phyloP scores from a whole-genome alignment of 495 filamentous ascomycete species.

The Physcia stellaris region DNA sequence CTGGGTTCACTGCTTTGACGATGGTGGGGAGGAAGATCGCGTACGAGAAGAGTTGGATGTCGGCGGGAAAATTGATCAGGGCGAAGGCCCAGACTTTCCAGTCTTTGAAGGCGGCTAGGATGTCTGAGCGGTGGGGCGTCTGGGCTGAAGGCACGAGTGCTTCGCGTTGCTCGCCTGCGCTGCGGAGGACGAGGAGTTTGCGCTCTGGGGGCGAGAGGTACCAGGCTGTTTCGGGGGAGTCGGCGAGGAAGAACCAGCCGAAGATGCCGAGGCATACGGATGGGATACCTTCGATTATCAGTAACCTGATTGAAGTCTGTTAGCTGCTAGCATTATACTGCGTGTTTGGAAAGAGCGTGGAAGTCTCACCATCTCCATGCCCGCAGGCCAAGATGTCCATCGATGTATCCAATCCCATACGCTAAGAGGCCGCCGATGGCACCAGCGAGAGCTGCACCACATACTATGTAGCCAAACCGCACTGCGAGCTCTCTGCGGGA shows the following conservation, averaged over 20 bases:
- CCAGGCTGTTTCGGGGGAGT: conserved; percentile 36
- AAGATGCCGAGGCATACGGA: conserved; percentile 35
- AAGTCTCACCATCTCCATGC: conserved; percentile 26
- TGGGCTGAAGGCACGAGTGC: conserved; percentile 28
- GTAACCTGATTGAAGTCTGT: conserved; percentile 25
- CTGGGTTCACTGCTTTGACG: conserved; percentile 29
- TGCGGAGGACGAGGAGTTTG: conserved; percentile 31
- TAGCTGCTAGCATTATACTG: conserved; percentile 7
- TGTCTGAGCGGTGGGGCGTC: conserved; percentile 30
- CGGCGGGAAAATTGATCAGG: conserved; percentile 28
- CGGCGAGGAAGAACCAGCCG: conserved; percentile 41
- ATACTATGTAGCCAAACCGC: conserved; percentile 29
- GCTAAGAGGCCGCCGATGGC: conserved; percentile 33
- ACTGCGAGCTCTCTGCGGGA: conserved; percentile 32
- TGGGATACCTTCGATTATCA: conserved; percentile 41
- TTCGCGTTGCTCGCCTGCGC: conserved; percentile 40
- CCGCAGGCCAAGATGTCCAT: conserved; percentile 27
- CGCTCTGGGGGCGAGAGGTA: conserved; percentile 15
- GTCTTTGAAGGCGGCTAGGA: conserved; percentile 37
- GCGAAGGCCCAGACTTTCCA: conserved; percentile 43
- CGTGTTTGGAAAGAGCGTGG: background rate
- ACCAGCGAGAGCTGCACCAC: conserved; percentile 29
- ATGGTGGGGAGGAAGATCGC: conserved; percentile 47
- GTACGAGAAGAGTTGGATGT: conserved; percentile 44
- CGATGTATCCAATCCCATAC: conserved; percentile 32